A percentile compares a stretch with the other conserved stretches of the same genome.
These are phyloP conservation scores for Solanum ossicruentum DNA, from an alignment of 257 asterid species.

Conservation along the genomic window DNA sequence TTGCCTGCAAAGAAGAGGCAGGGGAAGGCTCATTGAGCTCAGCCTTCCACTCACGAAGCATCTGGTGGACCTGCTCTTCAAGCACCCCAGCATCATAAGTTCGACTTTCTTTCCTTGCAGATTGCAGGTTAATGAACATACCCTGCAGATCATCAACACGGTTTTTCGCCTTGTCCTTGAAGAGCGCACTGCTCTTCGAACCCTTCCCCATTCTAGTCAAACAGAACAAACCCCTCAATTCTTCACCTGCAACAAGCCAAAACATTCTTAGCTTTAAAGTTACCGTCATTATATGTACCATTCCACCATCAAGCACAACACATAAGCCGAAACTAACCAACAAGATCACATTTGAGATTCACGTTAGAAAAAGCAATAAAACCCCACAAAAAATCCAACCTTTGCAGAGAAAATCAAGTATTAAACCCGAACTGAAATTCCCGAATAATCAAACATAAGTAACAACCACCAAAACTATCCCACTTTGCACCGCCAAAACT, in stretches of 20 bases:
- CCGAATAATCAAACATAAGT: background rate
- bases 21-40: slow-evolving; percentile 95
- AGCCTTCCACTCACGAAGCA: slow-evolving; percentile 96
- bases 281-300: background rate
- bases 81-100: slow-evolving; percentile 59
- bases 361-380: background rate
- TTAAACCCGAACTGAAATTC: background rate
- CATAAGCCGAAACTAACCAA: background rate
- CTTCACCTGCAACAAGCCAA: slow-evolving; percentile 17
- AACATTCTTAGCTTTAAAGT: background rate
- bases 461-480: background rate
- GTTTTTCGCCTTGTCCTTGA: slow-evolving; percentile 87
- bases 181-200: slow-evolving; percentile 70
- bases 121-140: slow-evolving; percentile 69
- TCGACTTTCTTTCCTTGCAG: slow-evolving; percentile 93
- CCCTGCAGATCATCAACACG: slow-evolving; percentile 97
- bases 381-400: background rate
- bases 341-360: background rate
- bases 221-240: slow-evolving; percentile 11
- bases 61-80: slow-evolving; percentile 95
- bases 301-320: background rate
- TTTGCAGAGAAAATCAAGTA: background rate
- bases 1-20: slow-evolving; percentile 92
- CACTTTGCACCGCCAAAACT: background rate
- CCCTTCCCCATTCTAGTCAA: slow-evolving; percentile 59